Evolutionary conservation across 169 alveolate species (phyloP), one percentile per base, ranked within the genome.

Genomic region (Eimeria maxima): DNA sequence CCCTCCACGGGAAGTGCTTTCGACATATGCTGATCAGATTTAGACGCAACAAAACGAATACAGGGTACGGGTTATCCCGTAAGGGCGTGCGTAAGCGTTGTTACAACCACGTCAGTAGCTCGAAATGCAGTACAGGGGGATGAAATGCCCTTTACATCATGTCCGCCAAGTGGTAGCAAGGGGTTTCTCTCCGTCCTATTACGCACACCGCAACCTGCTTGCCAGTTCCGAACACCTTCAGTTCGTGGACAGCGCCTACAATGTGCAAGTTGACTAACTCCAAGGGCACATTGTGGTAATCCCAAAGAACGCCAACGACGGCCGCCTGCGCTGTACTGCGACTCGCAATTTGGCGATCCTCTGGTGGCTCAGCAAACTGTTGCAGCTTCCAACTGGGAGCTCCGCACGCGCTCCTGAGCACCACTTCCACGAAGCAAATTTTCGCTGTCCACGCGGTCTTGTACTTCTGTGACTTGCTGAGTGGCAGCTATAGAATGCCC

Each of bases 281-380:
- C 45, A 78, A 16, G n/a, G 86, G 88, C 88, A 78, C 16, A 45
- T 27, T n/a, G 88, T 27, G 45, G 74, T 24, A 22, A 20, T 29
- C 73, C 27, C 74, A 83, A 6, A 81, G 71, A 69, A 29, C 74
- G 47, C 71, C 27, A 33, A 45, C n/a, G 71, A 55, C 91, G 4
- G 91, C 76, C 91, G 91, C 91, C 91, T 42, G 91, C 55, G 29
- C 91, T 83, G 91, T 55, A 50, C 74, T 29, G 67, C 88, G 65
- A 67, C 88, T 78, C 55, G 65, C 67, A 18, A 22, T 50, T 50
- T 27, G 47, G 88, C 88, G 74, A 29, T 20, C 33, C 33, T 55
- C 91, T 55, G 76, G 45, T 33, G 69, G 53, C 50, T 83, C 91
- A 27, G 74, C 50, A 55, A 83, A 38, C 47, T 53, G 91, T 74